Conservation (phyloP, 345 rosid species). For the Raphanus raphanistrum region DNA sequence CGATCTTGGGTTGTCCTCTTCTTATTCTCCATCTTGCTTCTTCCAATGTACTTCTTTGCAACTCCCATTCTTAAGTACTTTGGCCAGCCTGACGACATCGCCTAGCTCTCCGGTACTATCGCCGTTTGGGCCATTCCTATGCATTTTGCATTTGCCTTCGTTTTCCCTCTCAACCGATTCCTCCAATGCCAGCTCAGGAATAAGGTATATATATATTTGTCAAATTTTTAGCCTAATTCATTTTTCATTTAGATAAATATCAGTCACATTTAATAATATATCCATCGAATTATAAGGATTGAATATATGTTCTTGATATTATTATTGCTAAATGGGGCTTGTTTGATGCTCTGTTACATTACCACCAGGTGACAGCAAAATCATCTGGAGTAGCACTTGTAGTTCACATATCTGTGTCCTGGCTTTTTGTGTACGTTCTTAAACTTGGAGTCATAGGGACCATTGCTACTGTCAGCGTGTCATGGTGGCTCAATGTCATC, state of each 20-base stretch:
- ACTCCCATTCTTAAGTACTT: conserved; percentile 55
- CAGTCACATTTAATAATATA: background rate
- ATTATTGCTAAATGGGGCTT: background rate
- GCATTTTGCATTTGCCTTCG: conserved; percentile 76
- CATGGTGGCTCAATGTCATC: conserved; percentile 65
- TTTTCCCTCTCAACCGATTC: conserved; percentile 70
- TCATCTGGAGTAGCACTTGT: conserved; percentile 44
- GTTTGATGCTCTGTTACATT: background rate
- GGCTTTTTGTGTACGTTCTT: conserved; percentile 57
- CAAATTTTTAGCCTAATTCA: background rate
- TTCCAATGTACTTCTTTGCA: conserved; percentile 57
- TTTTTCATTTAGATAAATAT: background rate
- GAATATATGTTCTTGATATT: background rate
- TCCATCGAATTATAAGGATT: background rate
- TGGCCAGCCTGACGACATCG: conserved; percentile 68
- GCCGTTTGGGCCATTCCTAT: conserved; percentile 60
- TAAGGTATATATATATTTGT: conserved; percentile 5
- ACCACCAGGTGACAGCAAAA: conserved; percentile 52
- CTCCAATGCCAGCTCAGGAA: conserved; percentile 58
- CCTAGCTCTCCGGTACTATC: conserved; percentile 55
- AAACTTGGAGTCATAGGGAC: conserved; percentile 64
- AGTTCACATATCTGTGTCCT: conserved; percentile 59
- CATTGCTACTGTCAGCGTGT: conserved; percentile 52
- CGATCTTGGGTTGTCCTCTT: conserved; percentile 72
- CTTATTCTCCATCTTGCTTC: conserved; percentile 48